Percentiles rank a stretch among this genome's conserved stretches.
Conservation (phyloP, 495 filamentous ascomycete genomes). For the Penicillium argentinense region DNA sequence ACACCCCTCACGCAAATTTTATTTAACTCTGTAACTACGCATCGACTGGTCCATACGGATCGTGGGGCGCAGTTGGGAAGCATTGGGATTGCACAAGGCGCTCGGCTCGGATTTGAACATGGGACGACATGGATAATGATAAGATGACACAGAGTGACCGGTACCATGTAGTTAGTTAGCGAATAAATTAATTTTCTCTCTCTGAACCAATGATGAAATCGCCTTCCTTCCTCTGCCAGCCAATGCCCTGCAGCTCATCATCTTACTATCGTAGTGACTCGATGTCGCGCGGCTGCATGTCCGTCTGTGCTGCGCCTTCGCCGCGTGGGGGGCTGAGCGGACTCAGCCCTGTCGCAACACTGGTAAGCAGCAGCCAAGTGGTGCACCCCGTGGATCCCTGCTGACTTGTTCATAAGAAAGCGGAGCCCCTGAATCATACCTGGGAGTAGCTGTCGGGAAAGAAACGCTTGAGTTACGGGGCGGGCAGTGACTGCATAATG, state of each 20-base stretch:
- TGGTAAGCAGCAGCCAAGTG: too few species aligned
- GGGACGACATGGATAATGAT: not conserved
- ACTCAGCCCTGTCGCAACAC: too few species aligned
- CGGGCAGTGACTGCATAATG: too few species aligned
- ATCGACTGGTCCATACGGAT: not conserved
- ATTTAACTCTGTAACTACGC: not conserved
- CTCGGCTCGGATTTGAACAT: not conserved
- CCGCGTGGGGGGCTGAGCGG: too few species aligned
- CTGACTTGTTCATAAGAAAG: too few species aligned
- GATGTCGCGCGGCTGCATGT: not conserved
- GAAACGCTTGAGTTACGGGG: too few species aligned
- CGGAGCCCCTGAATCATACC: too few species aligned
- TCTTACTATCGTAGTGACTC: not conserved
- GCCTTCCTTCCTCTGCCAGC: not conserved
- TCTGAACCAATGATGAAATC: not conserved
- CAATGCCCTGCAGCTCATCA: not conserved
- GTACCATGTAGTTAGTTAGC: not conserved
- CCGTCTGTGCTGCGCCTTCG: too few species aligned
- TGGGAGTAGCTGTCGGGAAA: too few species aligned
- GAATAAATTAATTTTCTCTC: not conserved
- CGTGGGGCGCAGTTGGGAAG: not conserved
- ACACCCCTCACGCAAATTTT: not conserved
- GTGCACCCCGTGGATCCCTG: too few species aligned
- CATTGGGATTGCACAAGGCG: not conserved
- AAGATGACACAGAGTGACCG: not conserved